These are phyloP conservation scores for Aquilaria agallochum DNA, from an alignment of 441 rosid species.

Conservation along the genomic window DNA sequence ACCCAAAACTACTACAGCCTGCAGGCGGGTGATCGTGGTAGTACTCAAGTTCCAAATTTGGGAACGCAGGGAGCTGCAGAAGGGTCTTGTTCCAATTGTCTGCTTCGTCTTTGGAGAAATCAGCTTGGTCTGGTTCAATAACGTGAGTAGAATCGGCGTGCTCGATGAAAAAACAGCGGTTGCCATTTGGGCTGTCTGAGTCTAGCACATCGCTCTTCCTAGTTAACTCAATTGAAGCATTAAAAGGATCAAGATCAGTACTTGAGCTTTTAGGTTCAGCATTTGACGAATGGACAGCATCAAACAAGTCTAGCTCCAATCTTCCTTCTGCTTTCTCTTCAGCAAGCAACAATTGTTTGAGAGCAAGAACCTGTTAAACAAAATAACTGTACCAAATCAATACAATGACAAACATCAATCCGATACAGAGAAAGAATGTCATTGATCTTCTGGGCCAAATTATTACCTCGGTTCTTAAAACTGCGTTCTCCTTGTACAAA, in stretches of 20 bases:
- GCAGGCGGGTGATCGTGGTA: constrained; percentile 19
- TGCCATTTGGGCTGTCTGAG: constrained; percentile 34
- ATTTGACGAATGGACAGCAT: constrained; percentile 12
- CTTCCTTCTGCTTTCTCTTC: constrained; percentile 18
- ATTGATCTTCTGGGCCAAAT: background rate
- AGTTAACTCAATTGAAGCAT: constrained; percentile 14
- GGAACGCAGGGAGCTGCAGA: constrained; percentile 21
- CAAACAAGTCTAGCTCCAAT: constrained; percentile 15
- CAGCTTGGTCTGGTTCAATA: constrained; percentile 37
- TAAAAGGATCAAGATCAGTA: constrained; percentile 5
- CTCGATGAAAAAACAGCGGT: constrained; percentile 25
- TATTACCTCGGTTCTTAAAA: constrained; percentile 48
- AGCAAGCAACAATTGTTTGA: constrained; percentile 29
- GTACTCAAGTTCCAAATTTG: constrained; percentile 24
- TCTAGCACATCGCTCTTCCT: constrained; percentile 38
- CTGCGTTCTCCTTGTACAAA: constrained; percentile 40
- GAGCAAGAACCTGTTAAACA: constrained; percentile 24
- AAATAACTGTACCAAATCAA: constrained; percentile 5
- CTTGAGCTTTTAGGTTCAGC: constrained; percentile 13
- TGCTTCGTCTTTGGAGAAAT: constrained; percentile 42
- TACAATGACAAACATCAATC: background rate
- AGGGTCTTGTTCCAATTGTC: constrained; percentile 31
- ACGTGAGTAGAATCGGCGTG: constrained; percentile 37
- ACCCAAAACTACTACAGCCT: constrained; percentile 33
- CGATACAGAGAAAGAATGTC: background rate